phyloP scores from a whole-genome alignment of 148 eudicot genomes.

The Fagopyrum tataricum region DNA sequence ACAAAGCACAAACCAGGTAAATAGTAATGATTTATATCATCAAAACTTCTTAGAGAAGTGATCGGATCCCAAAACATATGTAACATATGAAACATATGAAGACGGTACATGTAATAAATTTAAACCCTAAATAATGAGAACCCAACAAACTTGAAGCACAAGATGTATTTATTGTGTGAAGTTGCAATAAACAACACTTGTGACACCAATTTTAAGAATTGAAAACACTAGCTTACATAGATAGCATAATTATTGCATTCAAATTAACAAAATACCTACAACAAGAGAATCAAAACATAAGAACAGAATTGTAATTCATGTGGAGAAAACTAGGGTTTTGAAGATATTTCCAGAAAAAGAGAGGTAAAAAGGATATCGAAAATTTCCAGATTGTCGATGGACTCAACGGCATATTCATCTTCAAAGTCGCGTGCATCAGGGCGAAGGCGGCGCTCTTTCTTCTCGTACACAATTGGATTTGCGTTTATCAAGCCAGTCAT shows the following conservation, averaged over 20 bases:
- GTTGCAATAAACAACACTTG: not conserved
- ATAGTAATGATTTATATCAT: too few relatives aligned
- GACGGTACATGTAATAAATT: too few relatives aligned
- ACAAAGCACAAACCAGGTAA: not conserved
- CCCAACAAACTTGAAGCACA: not conserved
- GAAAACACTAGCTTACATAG: too few relatives aligned
- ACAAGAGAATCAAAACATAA: not conserved
- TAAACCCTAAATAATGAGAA: not conserved
- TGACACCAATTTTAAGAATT: not conserved
- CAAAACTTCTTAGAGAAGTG: too few relatives aligned
- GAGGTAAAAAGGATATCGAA: conserved; percentile 37
- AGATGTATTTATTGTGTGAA: not conserved
- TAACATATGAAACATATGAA: too few relatives aligned
- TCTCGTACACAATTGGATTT: conserved; percentile 42
- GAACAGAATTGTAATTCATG: not conserved
- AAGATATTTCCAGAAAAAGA: not conserved
- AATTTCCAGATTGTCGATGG: conserved; percentile 37
- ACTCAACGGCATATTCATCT: conserved; percentile 34
- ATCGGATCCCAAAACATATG: too few relatives aligned
- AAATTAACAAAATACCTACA: not conserved
- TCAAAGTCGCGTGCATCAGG: conserved; percentile 3
- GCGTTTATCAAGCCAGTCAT: conserved; percentile 45
- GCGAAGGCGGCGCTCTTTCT: conserved; percentile 31
- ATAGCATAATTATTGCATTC: not conserved
- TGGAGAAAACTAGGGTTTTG: not conserved